Conservation (phyloP, 2,329 filamentous ascomycete species). For the Stagonosporopsis vannaccii region DNA sequence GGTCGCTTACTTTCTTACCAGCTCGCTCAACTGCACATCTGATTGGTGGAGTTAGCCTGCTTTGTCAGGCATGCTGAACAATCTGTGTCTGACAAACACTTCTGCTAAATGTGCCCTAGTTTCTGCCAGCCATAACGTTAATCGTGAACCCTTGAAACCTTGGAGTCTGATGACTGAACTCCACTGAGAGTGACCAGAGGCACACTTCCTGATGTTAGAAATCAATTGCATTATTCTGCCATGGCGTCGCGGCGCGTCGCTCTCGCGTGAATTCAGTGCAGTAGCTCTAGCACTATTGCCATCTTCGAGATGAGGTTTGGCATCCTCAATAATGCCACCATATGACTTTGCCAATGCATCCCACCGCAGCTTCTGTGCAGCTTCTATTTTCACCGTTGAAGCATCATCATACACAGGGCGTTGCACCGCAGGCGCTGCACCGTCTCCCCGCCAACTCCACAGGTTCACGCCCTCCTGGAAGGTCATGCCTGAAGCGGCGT, state of each 20-base stretch:
- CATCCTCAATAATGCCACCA: background rate
- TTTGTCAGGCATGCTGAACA: conserved; percentile 39
- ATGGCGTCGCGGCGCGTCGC: background rate
- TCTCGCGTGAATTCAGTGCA: background rate
- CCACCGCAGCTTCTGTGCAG: conserved; percentile 1
- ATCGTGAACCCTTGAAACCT: conserved; percentile 6
- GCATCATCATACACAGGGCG: background rate
- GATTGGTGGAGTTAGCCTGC: conserved; percentile 27
- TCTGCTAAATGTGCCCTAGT: conserved; percentile 11
- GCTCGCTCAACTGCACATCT: conserved; percentile 10
- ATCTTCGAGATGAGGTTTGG: background rate
- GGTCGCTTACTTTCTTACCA: conserved; percentile 5
- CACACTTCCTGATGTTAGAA: conserved; percentile 3
- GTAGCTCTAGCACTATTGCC: background rate
- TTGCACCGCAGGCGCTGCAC: conserved; percentile 13
- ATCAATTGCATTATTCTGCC: conserved; percentile 11
- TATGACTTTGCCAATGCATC: background rate
- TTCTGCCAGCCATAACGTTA: conserved; percentile 20
- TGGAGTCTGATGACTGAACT: conserved; percentile 14
- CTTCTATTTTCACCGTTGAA: conserved; percentile 5
- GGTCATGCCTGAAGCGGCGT: conserved; percentile 20
- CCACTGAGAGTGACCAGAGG: conserved; percentile 7
- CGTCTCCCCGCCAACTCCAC: conserved; percentile 21
- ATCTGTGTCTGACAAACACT: conserved; percentile 37
- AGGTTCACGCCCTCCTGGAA: conserved; percentile 19